Conservation (phyloP, 2,329 filamentous ascomycete species). For the Rachicladosporium sp. region DNA sequence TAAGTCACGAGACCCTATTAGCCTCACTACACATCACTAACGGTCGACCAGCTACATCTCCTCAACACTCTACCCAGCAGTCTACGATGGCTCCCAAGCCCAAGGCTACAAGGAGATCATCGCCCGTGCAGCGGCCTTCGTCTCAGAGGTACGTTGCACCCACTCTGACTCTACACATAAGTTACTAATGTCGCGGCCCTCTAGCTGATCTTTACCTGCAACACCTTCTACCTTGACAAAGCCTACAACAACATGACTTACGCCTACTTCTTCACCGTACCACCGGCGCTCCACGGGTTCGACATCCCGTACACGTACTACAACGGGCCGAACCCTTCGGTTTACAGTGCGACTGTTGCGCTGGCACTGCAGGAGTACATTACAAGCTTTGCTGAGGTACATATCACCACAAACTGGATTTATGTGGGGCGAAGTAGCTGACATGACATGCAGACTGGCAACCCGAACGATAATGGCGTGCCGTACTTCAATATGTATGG, state of each 20-base stretch:
- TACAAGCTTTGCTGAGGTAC: slow-evolving; percentile 26
- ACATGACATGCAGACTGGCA: slow-evolving; percentile 17
- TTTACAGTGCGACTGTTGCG: slow-evolving; percentile 19
- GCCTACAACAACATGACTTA: slow-evolving; percentile 37
- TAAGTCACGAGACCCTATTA: no score
- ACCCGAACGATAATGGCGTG: slow-evolving; percentile 26
- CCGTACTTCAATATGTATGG: slow-evolving; percentile 38
- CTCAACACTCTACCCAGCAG: slow-evolving; percentile 37
- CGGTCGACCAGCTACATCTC: slow-evolving; percentile 25
- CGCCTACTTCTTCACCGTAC: slow-evolving; percentile 41
- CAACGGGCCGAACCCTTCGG: slow-evolving; percentile 21
- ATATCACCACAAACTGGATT: no score
- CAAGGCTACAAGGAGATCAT: slow-evolving; percentile 34
- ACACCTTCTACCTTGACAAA: slow-evolving; percentile 37
- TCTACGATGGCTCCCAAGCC: slow-evolving; percentile 33
- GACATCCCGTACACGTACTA: slow-evolving; percentile 44
- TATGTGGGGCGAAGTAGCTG: no score
- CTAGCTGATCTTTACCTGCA: slow-evolving; percentile 33
- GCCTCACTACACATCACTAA: no score
- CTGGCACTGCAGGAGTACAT: slow-evolving; percentile 35
- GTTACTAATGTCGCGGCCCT: neutral
- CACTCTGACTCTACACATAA: slow-evolving; percentile 23
- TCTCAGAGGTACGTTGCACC: slow-evolving; percentile 26
- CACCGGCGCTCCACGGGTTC: slow-evolving; percentile 40
- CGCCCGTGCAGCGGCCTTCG: slow-evolving; percentile 29